Conservation (phyloP, 805 yeast genomes). For the Hanseniaspora singularis region DNA sequence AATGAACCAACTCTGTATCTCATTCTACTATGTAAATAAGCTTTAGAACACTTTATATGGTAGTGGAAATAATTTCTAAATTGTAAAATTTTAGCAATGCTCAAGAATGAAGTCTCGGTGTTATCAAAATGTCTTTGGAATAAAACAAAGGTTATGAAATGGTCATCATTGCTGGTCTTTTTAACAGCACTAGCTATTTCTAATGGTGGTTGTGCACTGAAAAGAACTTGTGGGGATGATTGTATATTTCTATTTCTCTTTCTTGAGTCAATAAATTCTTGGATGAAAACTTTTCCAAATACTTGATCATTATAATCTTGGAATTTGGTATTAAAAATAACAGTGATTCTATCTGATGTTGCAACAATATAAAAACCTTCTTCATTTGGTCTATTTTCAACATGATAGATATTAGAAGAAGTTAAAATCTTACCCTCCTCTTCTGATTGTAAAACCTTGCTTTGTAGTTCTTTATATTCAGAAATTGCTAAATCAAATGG, state of each 20-base stretch:
- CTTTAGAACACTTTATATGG: conserved; percentile 96
- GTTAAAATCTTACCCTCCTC: conserved; percentile 23
- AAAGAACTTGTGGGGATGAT: conserved; percentile 95
- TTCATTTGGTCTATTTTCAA: conserved; percentile 74
- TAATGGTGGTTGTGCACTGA: conserved; percentile 87
- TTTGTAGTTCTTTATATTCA: conserved; percentile 59
- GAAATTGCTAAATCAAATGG: conserved; percentile 81
- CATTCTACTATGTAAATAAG: conserved; percentile 97
- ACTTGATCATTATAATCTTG: conserved; percentile 93
- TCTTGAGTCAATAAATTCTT: conserved; percentile 93
- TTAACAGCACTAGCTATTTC: conserved; percentile 48
- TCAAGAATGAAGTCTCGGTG: conserved; percentile 26
- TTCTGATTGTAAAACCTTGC: conserved; percentile 18
- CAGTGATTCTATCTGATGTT: conserved; percentile 90
- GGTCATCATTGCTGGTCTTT: conserved; percentile 28
- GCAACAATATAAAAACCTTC: conserved; percentile 87
- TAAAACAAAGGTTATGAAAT: conserved; percentile 56
- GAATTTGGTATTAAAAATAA: conserved; percentile 85
- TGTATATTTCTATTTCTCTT: conserved; percentile 86
- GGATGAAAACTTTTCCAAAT: conserved; percentile 78
- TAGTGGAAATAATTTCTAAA: conserved; percentile 97
- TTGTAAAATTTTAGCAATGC: conserved; percentile 74
- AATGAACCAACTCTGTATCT: conserved; percentile 88
- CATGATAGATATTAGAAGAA: conserved; percentile 25
- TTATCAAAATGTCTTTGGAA: conserved; percentile 86